Evolutionary conservation across 208 protist genomes (phyloP).

Genomic region (Acanthamoeba lenticulata): DNA sequence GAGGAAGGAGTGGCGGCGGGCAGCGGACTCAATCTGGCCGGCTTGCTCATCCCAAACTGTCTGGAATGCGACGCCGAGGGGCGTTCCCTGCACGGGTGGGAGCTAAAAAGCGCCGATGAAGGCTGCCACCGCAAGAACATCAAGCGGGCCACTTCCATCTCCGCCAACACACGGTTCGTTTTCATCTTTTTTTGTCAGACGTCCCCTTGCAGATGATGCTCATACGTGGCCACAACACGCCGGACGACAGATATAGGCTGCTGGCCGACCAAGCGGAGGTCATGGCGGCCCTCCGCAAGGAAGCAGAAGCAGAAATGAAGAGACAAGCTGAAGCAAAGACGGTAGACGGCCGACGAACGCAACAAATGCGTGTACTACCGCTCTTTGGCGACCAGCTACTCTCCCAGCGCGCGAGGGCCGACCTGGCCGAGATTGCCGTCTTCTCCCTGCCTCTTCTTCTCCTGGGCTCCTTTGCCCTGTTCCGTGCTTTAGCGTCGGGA

Average conservation of each 20-base stretch:
- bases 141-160: not conserved
- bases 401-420: not conserved
- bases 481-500: no score
- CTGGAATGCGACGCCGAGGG: not conserved
- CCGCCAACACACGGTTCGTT: not conserved
- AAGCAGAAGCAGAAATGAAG: not conserved
- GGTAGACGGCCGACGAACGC: not conserved
- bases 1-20: not conserved
- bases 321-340: not conserved
- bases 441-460: not conserved
- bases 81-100: constrained; percentile 41
- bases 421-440: not conserved
- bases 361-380: no score
- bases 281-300: not conserved
- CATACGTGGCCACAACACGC: no score
- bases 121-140: constrained; percentile 6
- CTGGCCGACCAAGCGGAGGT: not conserved
- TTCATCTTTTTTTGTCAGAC: no score
- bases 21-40: not conserved
- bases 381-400: no score
- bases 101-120: not conserved
- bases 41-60: not conserved
- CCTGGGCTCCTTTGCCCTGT: not conserved
- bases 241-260: not conserved
- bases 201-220: not conserved